These are phyloP conservation scores for Mycena filopes DNA, from an alignment of 768 basidiomycete genomes.

Conservation along the genomic window DNA sequence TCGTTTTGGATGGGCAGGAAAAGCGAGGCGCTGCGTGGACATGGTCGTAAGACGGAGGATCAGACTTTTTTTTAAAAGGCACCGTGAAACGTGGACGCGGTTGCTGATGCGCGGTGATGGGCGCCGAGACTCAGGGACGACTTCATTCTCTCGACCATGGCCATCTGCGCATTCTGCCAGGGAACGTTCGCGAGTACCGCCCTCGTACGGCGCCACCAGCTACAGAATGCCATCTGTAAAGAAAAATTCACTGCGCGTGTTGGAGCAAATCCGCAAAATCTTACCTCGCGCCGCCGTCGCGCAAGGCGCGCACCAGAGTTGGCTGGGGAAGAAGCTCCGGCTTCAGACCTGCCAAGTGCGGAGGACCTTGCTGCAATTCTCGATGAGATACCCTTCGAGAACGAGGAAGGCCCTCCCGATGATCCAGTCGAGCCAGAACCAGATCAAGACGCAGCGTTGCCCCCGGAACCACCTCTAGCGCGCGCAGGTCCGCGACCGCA, in stretches of 20 bases:
- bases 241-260: neutral
- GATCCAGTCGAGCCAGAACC: neutral
- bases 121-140: neutral
- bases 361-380: conserved; percentile 3
- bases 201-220: conserved; percentile 1
- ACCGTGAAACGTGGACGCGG: neutral
- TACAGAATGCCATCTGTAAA: neutral
- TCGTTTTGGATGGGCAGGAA: neutral
- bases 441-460: conserved; percentile 14
- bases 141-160: neutral
- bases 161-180: conserved; percentile 3
- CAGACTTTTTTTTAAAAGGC: conserved; percentile 1
- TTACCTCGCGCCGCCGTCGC: neutral
- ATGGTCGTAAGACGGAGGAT: neutral
- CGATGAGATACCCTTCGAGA: conserved; percentile 7
- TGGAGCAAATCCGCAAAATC: neutral
- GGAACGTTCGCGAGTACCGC: neutral
- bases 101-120: neutral
- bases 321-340: neutral
- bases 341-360: neutral
- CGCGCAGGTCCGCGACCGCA: neutral
- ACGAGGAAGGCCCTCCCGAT: neutral
- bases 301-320: too few species aligned
- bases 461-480: neutral
- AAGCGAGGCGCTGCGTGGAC: neutral